Conservation (phyloP, 2,329 filamentous ascomycete genomes). For the Claviceps maximensis region DNA sequence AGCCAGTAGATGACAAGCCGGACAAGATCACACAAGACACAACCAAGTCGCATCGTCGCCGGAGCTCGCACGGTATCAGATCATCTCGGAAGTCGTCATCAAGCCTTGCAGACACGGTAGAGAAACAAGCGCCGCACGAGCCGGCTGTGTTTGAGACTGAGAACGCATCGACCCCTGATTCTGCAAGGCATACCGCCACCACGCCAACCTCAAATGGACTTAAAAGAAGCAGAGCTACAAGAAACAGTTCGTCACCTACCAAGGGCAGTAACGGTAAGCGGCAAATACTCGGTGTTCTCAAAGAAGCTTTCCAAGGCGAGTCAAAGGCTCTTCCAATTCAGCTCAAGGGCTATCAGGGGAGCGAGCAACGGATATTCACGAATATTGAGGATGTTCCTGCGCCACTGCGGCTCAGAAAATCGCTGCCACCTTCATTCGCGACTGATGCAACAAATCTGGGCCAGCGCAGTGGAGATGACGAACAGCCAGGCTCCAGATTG, state of each 20-base stretch:
- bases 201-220: slow-evolving; percentile 27
- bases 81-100: slow-evolving; percentile 1
- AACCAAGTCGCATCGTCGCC: slow-evolving; percentile 1
- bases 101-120: not conserved
- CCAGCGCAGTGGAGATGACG: not conserved
- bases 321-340: slow-evolving; percentile 34
- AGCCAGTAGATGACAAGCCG: not conserved
- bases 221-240: slow-evolving; percentile 43
- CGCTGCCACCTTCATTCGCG: not conserved
- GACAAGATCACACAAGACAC: not conserved
- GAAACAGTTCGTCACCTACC: slow-evolving; percentile 33
- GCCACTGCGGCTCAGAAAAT: slow-evolving; percentile 3
- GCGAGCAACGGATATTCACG: slow-evolving; percentile 25
- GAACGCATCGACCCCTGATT: slow-evolving; percentile 12
- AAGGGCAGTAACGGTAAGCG: slow-evolving; percentile 31
- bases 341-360: slow-evolving; percentile 35
- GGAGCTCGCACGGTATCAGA: slow-evolving; percentile 1
- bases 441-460: not conserved
- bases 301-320: slow-evolving; percentile 50
- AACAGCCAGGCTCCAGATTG: slow-evolving; percentile 12
- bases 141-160: not conserved
- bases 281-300: slow-evolving; percentile 44
- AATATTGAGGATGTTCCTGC: slow-evolving; percentile 13
- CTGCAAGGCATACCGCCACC: slow-evolving; percentile 15
- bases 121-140: slow-evolving; percentile 4